Conservation (phyloP, 768 basidiomycete genomes). For the Pisolithus tinctorius region DNA sequence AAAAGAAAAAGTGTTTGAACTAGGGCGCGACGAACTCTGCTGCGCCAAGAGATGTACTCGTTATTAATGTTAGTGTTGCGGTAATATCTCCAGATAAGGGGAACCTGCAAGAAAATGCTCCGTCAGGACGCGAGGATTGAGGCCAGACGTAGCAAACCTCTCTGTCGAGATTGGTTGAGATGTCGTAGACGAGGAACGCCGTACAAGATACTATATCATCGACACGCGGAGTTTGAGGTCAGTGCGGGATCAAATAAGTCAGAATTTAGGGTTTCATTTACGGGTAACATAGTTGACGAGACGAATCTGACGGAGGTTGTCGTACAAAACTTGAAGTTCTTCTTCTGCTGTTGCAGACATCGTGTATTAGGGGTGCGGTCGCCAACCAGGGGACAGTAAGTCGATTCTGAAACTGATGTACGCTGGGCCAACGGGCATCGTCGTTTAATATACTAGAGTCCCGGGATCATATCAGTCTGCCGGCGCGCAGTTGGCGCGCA, state of each 20-base stretch:
- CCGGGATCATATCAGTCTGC: no score
- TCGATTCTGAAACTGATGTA: no score
- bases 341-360: not conserved
- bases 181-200: not conserved
- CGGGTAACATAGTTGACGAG: not conserved
- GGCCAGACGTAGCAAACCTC: conserved; percentile 6
- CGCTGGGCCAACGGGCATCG: no score
- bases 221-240: not conserved
- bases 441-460: no score
- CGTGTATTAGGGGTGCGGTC: not conserved
- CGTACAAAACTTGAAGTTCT: not conserved
- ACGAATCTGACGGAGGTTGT: not conserved
- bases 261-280: not conserved
- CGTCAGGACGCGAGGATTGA: not conserved
- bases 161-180: conserved; percentile 13
- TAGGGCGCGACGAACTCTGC: conserved; percentile 4
- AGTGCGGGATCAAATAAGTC: not conserved
- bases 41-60: not conserved
- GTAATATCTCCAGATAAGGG: conserved; percentile 11
- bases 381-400: no score
- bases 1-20: conserved; percentile 15
- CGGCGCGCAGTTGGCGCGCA: no score
- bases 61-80: not conserved
- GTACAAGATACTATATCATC: not conserved
- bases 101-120: conserved; percentile 3